A percentile compares a stretch with the other conserved stretches of the same genome.
phyloP scores from a whole-genome alignment of 2,329 filamentous ascomycete genomes.

The Fusarium tricinctum region DNA sequence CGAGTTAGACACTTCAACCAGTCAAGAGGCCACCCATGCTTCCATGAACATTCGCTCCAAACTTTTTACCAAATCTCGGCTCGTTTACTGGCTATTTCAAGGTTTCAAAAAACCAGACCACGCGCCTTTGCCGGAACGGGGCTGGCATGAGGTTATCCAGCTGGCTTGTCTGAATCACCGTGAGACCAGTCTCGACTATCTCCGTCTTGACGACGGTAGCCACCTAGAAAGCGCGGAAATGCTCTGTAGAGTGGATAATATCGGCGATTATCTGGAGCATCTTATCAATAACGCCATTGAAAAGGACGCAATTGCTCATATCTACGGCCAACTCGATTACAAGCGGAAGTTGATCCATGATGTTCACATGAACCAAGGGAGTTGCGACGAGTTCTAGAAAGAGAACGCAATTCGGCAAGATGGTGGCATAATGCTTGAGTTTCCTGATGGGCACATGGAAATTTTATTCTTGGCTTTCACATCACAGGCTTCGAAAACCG shows the following conservation, averaged over 20 bases:
- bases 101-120: neutral
- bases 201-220: neutral
- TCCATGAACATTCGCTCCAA: slow-evolving; percentile 4
- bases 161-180: neutral
- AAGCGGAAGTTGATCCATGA: neutral
- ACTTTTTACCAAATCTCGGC: neutral
- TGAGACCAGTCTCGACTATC: slow-evolving; percentile 1
- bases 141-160: neutral
- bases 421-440: slow-evolving; percentile 2
- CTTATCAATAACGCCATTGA: neutral
- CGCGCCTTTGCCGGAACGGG: neutral
- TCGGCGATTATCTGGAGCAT: neutral
- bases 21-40: neutral
- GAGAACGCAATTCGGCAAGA: neutral
- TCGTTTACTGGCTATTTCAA: slow-evolving; percentile 11
- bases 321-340: neutral
- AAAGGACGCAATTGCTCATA: neutral
- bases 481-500: neutral
- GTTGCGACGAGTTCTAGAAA: too few species aligned
- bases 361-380: slow-evolving; percentile 8
- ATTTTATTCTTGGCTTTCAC: neutral
- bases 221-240: neutral
- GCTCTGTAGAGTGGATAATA: neutral
- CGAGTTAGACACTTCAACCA: neutral
- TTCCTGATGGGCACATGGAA: neutral